Conservation (phyloP, 768 basidiomycete genomes). For the Boletus sp. region DNA sequence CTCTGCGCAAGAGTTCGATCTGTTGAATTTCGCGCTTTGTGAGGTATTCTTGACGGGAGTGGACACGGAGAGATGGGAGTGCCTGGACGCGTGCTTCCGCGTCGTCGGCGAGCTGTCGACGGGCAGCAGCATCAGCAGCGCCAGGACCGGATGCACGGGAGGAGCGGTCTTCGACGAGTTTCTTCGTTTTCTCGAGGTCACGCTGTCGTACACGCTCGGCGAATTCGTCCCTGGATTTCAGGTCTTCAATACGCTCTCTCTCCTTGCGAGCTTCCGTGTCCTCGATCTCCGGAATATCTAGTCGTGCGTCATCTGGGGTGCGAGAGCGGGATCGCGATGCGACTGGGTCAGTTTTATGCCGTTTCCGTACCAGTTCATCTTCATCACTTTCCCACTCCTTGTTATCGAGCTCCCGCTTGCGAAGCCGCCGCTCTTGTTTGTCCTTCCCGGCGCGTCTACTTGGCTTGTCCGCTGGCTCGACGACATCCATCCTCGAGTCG, state of each 20-base stretch:
- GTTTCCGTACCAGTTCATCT: constrained; percentile 72
- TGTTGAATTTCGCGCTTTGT: constrained; percentile 96
- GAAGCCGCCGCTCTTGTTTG: constrained; percentile 60
- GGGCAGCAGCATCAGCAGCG: constrained; percentile 77
- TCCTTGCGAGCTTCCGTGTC: constrained; percentile 71
- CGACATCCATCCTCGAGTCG: constrained; percentile 44
- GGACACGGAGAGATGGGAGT: constrained; percentile 73
- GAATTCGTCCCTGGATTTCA: constrained; percentile 89
- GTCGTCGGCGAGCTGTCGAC: constrained; percentile 82
- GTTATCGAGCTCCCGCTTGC: constrained; percentile 79
- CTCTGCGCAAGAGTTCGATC: constrained; percentile 86
- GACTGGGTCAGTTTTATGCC: constrained; percentile 49
- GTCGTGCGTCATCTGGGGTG: constrained; percentile 32
- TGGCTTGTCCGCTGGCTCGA: constrained; percentile 33
- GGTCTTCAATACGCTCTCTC: constrained; percentile 71
- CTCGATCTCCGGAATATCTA: constrained; percentile 63
- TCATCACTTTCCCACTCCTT: constrained; percentile 92
- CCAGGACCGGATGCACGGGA: constrained; percentile 63
- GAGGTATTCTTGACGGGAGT: constrained; percentile 93
- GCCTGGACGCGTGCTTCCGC: constrained; percentile 50
- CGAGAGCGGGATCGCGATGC: constrained; percentile 22
- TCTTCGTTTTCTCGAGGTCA: constrained; percentile 84
- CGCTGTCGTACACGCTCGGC: constrained; percentile 81
- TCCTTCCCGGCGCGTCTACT: constrained; percentile 34
- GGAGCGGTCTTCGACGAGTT: constrained; percentile 88